A percentile compares a stretch with the other conserved stretches of the same genome.
Evolutionary conservation across 805 yeast species (phyloP).

Genomic region (Metschnikowia proteae): DNA sequence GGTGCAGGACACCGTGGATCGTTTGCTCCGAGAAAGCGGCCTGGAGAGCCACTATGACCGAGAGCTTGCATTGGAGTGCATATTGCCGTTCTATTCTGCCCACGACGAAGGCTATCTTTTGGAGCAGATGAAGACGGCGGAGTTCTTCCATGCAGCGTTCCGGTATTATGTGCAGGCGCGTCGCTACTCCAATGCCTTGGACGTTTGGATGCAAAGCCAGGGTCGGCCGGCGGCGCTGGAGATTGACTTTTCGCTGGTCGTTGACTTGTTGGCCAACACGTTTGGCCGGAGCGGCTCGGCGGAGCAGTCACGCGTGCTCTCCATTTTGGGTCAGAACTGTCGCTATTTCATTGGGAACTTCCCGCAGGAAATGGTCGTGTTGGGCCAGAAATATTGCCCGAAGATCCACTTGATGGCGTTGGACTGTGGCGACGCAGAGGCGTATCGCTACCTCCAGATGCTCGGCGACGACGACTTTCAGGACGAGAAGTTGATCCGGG

Average conservation of each 20-base stretch:
- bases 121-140: constrained; percentile 49
- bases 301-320: constrained; percentile 24
- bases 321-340: constrained; percentile 25
- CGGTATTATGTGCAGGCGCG: constrained; percentile 53
- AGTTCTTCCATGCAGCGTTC: constrained; percentile 57
- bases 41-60: constrained; percentile 48
- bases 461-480: not conserved
- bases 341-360: constrained; percentile 25
- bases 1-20: constrained; percentile 43
- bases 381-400: constrained; percentile 37
- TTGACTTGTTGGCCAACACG: constrained; percentile 27
- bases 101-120: constrained; percentile 47
- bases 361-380: constrained; percentile 30
- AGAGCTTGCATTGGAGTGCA: constrained; percentile 70
- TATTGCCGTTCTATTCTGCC: constrained; percentile 66
- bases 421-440: constrained; percentile 19
- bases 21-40: constrained; percentile 45
- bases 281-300: constrained; percentile 14
- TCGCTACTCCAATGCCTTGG: constrained; percentile 49
- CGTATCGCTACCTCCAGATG: constrained; percentile 31
- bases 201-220: constrained; percentile 44
- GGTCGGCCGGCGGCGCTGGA: constrained; percentile 10
- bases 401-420: constrained; percentile 38
- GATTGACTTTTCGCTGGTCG: constrained; percentile 11
- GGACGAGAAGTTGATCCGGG: constrained; percentile 4